Evolutionary conservation across 106 monocot species (phyloP).

Genomic region (Platanthera zijinensis): DNA sequence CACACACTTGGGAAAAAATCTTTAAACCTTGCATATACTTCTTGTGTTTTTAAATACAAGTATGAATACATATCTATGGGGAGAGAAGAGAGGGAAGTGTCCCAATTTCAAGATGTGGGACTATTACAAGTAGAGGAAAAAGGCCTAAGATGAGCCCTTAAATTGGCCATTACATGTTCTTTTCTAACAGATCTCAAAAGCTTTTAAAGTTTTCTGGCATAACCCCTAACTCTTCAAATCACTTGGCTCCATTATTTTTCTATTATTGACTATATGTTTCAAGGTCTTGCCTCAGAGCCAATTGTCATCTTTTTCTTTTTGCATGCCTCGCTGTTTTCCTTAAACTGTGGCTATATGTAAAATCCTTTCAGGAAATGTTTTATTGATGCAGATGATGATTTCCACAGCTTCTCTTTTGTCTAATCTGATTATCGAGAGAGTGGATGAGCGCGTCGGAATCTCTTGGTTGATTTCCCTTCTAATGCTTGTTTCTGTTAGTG

Average conservation of each 20-base stretch:
- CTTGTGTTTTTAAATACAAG: too few species aligned
- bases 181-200: neutral
- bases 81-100: too few species aligned
- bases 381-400: slow-evolving; percentile 73
- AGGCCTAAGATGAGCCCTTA: too few species aligned
- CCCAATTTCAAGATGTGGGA: too few species aligned
- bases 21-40: too few species aligned
- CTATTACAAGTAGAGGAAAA: too few species aligned
- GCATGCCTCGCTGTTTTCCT: neutral
- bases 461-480: slow-evolving; percentile 66
- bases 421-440: slow-evolving; percentile 71
- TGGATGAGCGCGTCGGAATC: slow-evolving; percentile 62
- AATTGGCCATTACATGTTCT: too few species aligned
- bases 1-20: too few species aligned
- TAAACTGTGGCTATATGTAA: neutral
- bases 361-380: neutral
- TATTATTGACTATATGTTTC: neutral
- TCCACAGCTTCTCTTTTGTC: slow-evolving; percentile 61
- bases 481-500: slow-evolving; percentile 45
- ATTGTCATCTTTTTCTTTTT: neutral
- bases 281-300: neutral
- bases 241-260: neutral
- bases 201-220: neutral
- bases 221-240: neutral
- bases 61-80: too few species aligned